phyloP scores from a whole-genome alignment of 768 basidiomycete genomes.

The Leccinum variicolor region DNA sequence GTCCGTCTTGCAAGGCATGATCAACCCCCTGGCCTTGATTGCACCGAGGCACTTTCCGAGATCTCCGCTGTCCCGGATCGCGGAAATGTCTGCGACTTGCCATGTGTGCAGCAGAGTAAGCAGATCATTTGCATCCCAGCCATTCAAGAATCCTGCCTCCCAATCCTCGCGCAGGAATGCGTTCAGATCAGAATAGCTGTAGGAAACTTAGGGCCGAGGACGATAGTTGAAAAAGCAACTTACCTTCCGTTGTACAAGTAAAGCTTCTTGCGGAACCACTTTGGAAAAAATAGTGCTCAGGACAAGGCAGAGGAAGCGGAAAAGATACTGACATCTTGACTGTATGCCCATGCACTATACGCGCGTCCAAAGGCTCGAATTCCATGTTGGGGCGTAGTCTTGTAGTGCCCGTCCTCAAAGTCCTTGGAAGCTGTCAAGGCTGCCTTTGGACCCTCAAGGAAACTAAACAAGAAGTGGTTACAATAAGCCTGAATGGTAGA shows the following conservation, averaged over 20 bases:
- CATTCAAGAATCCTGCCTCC: constrained; percentile 43
- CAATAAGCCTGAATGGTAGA: constrained; percentile 1
- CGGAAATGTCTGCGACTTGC: constrained; percentile 50
- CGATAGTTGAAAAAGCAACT: constrained; percentile 9
- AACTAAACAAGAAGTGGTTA: constrained; percentile 33
- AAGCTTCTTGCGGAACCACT: constrained; percentile 56
- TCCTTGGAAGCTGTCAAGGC: constrained; percentile 53
- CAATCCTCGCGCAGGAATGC: constrained; percentile 49
- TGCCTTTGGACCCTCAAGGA: constrained; percentile 58
- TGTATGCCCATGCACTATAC: constrained; percentile 60
- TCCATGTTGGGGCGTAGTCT: constrained; percentile 42
- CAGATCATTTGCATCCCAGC: constrained; percentile 58
- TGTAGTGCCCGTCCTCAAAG: constrained; percentile 54
- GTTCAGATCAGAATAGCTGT: constrained; percentile 46
- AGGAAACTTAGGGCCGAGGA: not conserved
- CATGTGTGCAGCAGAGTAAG: constrained; percentile 49
- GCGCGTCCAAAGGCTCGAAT: constrained; percentile 56
- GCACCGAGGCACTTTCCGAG: constrained; percentile 38
- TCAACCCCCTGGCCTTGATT: constrained; percentile 51
- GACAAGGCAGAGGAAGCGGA: not conserved
- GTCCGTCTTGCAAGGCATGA: constrained; percentile 63
- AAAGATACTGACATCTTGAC: constrained; percentile 44
- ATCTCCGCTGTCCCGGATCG: constrained; percentile 42
- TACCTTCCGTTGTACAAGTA: constrained; percentile 43
- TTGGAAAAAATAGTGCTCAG: not conserved